Conservation (phyloP, 306 rosid species). For the Rubus idaeus region DNA sequence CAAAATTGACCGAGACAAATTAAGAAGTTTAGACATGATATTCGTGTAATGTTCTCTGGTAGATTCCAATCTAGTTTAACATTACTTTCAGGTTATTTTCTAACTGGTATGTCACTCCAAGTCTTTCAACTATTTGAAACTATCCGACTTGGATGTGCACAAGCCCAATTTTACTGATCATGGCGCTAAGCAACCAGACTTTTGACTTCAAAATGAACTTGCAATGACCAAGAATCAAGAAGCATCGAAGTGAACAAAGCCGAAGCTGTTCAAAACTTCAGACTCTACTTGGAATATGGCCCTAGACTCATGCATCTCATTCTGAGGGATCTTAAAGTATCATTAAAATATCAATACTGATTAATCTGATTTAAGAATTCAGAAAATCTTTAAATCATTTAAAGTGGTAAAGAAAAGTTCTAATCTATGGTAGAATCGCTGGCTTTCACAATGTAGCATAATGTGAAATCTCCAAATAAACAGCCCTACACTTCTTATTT, state of each 20-base stretch:
- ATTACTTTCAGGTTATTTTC: neutral
- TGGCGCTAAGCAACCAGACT: neutral
- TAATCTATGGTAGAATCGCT: neutral
- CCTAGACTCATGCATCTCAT: slow-evolving; percentile 1
- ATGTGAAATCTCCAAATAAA: neutral
- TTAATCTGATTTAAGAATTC: neutral
- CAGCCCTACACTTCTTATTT: neutral
- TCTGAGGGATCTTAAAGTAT: neutral
- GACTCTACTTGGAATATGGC: neutral
- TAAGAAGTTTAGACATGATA: neutral
- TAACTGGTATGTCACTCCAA: neutral
- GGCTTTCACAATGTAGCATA: neutral
- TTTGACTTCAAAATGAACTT: neutral
- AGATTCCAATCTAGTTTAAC: neutral
- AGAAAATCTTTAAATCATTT: neutral
- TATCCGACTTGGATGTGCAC: neutral
- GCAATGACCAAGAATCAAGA: neutral
- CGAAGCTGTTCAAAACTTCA: neutral
- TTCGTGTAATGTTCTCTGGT: neutral
- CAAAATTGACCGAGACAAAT: neutral
- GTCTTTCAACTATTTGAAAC: neutral
- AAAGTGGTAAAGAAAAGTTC: neutral
- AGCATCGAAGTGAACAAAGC: neutral
- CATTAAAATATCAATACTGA: neutral
- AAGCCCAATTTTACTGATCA: neutral